Base-by-base conservation (phyloP, 179 eudicot genomes). In the Silene noctiflora region DNA sequence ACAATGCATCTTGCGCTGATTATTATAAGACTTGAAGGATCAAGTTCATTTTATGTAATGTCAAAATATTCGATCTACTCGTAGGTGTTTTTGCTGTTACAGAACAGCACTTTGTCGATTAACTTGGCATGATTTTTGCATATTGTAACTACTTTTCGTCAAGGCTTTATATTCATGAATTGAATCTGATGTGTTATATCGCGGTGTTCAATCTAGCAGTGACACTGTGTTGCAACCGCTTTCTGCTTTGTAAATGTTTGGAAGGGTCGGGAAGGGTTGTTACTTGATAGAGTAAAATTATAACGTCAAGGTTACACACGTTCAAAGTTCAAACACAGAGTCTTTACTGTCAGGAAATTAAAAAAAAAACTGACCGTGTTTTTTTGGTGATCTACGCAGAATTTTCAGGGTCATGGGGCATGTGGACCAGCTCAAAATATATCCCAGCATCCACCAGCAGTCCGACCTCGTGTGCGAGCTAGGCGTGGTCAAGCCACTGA, bases 401-500 rank as follows among this genome's bases (percentile, higher is more conserved):
- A 75, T 70, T 91, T 87, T 78, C 96, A 86, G 77, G 88, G 96
- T 55, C 96, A 89, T 48, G 81, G 87, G 21, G 61, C 77, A 71
- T 74, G 80, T 84, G 89, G 83, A 80, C 90, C 82, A 53, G 76
- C 90, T 60, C 88, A 83, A 4, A 75, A 81, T 24, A 83, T 84
- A 68, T 89, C 98, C 48, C 39, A 33, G 39, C 97, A 94, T 53
- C 96, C 91, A 24, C 97, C 97, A 70, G 73, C 86, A 69, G 85
- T 89, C 73, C 87, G 98, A 11, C 98, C 98, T 33, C 85, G 96
- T 84, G 97, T 92, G 70, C 87, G 98, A 61, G 98, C 98, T 24
- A 84, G 98, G 59, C 86, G 98, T 66, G 98, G 98, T 74, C 98
- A 94, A 80, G 98, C 98, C 81, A 94, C 98, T 29, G 98, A 92